Evolutionary conservation across 352 stramenopile species (phyloP).

Genomic region (Peronospora belbahrii): DNA sequence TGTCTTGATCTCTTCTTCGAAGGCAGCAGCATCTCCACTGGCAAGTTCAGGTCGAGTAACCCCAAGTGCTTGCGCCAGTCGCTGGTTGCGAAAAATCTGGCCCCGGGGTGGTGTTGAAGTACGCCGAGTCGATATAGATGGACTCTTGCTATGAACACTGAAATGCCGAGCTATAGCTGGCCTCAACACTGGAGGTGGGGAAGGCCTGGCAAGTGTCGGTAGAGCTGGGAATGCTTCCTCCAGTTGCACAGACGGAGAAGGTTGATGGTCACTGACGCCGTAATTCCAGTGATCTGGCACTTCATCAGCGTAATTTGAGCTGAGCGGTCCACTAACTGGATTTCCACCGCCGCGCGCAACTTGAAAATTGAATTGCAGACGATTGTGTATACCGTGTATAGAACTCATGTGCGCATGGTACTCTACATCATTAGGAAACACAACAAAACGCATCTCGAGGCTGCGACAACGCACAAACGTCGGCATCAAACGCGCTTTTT

Average conservation of each 20-base stretch:
- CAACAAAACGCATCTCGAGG: slow-evolving; percentile 78
- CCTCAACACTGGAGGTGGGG: slow-evolving; percentile 30
- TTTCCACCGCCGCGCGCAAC: slow-evolving; percentile 52
- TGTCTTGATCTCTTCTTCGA: slow-evolving; percentile 74
- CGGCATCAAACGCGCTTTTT: background rate
- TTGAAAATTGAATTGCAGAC: slow-evolving; percentile 69
- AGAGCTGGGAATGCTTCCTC: slow-evolving; percentile 63
- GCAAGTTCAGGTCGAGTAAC: slow-evolving; percentile 33
- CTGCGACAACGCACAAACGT: slow-evolving; percentile 20
- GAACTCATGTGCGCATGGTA: slow-evolving; percentile 81
- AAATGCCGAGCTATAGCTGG: slow-evolving; percentile 35
- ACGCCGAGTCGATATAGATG: slow-evolving; percentile 12
- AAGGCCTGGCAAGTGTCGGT: slow-evolving; percentile 32
- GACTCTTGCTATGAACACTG: slow-evolving; percentile 10
- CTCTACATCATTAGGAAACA: slow-evolving; percentile 83
- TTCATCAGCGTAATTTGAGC: slow-evolving; percentile 22
- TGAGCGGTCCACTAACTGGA: slow-evolving; percentile 30
- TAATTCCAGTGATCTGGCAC: slow-evolving; percentile 61
- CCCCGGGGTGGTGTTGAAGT: slow-evolving; percentile 29
- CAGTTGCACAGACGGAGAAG: slow-evolving; percentile 20
- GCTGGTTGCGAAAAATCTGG: slow-evolving; percentile 61
- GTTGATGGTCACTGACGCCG: slow-evolving; percentile 23
- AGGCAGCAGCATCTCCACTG: slow-evolving; percentile 34
- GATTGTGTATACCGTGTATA: slow-evolving; percentile 65
- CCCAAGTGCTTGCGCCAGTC: slow-evolving; percentile 53